Percentiles rank a stretch among this genome's conserved stretches.
Conservation (phyloP, 1,284 basidiomycete genomes). For the Boletellus sp. region DNA sequence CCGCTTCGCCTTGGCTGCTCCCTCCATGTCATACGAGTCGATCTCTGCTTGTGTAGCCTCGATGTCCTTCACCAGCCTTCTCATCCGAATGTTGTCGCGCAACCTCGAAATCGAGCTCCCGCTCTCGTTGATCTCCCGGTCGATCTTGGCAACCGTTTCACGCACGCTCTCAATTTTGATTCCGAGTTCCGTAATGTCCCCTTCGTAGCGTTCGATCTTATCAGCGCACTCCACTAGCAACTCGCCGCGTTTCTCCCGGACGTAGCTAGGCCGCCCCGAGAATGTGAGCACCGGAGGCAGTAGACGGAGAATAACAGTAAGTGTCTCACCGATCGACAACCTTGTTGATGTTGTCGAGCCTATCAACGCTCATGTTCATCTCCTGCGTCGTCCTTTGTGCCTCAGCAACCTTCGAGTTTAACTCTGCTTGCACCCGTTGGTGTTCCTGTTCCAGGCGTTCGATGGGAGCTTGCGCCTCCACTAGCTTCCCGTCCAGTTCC, state of each 20-base stretch:
- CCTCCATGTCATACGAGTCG: constrained; percentile 74
- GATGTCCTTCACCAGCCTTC: constrained; percentile 70
- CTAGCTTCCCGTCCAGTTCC: constrained; percentile 65
- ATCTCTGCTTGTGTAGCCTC: constrained; percentile 70
- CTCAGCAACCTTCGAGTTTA: constrained; percentile 47
- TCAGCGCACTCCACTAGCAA: constrained; percentile 62
- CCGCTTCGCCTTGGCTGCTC: constrained; percentile 73
- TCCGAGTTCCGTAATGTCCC: constrained; percentile 55
- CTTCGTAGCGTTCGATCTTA: constrained; percentile 59
- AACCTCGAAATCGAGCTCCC: constrained; percentile 71
- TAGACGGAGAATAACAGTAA: background rate
- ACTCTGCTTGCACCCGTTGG: constrained; percentile 49
- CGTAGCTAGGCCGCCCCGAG: constrained; percentile 51
- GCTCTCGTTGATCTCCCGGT: constrained; percentile 73
- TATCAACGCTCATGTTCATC: constrained; percentile 64
- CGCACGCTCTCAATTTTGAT: constrained; percentile 54
- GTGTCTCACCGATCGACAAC: constrained; percentile 56
- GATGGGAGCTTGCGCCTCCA: constrained; percentile 65
- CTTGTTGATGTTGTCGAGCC: constrained; percentile 58
- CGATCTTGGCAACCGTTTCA: constrained; percentile 50
- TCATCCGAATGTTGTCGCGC: constrained; percentile 81
- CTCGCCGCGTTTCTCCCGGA: constrained; percentile 64
- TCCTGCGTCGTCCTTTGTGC: constrained; percentile 59
- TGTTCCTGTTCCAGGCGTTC: constrained; percentile 63
- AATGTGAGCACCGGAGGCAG: background rate